Evolutionary conservation across 2,329 filamentous ascomycete genomes (phyloP).

Genomic region (Pseudophaeomoniella oleicola): DNA sequence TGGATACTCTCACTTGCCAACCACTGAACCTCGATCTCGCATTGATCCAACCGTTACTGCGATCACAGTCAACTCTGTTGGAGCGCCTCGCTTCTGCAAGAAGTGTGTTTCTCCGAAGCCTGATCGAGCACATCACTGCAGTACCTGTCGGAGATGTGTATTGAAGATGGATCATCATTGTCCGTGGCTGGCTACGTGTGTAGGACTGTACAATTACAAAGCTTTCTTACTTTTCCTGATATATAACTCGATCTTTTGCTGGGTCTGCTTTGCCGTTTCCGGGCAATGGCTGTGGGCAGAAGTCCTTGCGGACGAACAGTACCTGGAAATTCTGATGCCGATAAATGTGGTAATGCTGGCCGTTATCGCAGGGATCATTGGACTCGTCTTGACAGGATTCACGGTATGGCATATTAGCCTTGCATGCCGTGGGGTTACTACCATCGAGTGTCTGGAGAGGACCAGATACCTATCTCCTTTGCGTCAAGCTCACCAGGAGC

Average conservation of each 20-base stretch:
- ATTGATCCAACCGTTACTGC: conserved; percentile 43
- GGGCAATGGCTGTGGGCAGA: conserved; percentile 75
- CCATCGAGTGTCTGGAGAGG: conserved; percentile 92
- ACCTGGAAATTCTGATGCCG: conserved; percentile 64
- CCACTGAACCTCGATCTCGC: conserved; percentile 38
- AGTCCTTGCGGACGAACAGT: conserved; percentile 54
- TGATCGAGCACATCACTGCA: conserved; percentile 93
- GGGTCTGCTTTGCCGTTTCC: conserved; percentile 64
- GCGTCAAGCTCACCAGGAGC: conserved; percentile 46
- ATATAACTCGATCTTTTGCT: conserved; percentile 77
- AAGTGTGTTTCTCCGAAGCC: conserved; percentile 93
- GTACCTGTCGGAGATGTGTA: conserved; percentile 82
- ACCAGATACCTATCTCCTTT: conserved; percentile 81
- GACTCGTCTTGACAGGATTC: conserved; percentile 75
- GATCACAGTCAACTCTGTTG: conserved; percentile 85
- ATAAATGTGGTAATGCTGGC: conserved; percentile 83
- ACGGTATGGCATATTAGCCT: conserved; percentile 84
- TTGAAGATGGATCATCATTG: conserved; percentile 99
- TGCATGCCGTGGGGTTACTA: conserved; percentile 67
- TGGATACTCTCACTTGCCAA: conserved; percentile 65
- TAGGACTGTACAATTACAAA: conserved; percentile 91
- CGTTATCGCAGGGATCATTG: conserved; percentile 81
- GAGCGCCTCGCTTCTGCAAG: conserved; percentile 82
- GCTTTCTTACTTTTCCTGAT: conserved; percentile 83
- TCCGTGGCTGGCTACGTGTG: conserved; percentile 91